These are phyloP conservation scores for Sungouiozyma ichnusensis DNA, from an alignment of 805 yeast species.

Conservation along the genomic window DNA sequence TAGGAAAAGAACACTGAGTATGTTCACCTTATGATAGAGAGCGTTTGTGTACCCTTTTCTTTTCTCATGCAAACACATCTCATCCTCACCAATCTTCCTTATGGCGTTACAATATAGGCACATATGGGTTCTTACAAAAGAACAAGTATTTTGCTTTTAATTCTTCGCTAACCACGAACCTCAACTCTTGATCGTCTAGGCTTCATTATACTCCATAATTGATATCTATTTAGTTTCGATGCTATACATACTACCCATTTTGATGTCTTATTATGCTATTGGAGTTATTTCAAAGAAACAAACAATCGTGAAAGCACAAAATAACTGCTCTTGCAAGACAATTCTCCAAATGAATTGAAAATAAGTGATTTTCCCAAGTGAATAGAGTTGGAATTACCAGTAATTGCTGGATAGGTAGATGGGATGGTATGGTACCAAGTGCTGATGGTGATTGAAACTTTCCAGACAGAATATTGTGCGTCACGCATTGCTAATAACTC, in stretches of 20 bases:
- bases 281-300: background rate
- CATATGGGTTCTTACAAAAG: no score
- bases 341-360: background rate
- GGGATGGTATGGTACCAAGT: background rate
- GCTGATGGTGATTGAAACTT: background rate
- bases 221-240: background rate
- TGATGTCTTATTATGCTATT: slow-evolving; percentile 26
- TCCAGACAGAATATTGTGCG: background rate
- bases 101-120: no score
- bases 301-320: background rate
- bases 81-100: no score
- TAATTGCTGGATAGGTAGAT: no score
- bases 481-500: background rate
- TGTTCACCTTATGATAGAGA: no score
- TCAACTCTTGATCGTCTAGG: no score
- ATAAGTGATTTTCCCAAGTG: background rate
- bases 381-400: background rate
- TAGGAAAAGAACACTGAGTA: no score
- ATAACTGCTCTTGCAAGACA: background rate
- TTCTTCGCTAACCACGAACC: no score
- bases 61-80: no score
- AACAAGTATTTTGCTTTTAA: no score
- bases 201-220: background rate
- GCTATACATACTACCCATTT: slow-evolving; percentile 63
- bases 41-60: no score